Evolutionary conservation across 1,284 basidiomycete genomes (phyloP), one percentile per base, ranked within the genome.

Genomic region (Phlebopus sp.): DNA sequence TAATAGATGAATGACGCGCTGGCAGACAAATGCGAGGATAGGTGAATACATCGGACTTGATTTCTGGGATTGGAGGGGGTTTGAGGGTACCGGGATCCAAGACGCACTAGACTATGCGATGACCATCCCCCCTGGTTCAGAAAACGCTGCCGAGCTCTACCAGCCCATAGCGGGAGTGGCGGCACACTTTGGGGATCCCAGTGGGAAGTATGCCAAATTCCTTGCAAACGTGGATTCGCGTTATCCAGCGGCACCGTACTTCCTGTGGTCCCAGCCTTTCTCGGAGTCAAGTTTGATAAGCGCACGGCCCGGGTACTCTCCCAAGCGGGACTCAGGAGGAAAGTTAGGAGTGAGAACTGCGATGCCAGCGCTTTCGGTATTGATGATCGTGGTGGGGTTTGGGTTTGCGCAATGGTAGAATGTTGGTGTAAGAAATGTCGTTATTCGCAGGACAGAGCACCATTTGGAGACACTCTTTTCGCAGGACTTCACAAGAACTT

Each of bases 101-200:
- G 70, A 67, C 32, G 81, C 81, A 6, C 66, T 81, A 47, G 75
- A 84, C 60, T 84, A 70, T 53, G 71, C 78, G 8, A 77, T 85
- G 69, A 69, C 64, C 1, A 53, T 72, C 40, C 42, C 42, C 13
- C 42, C 48, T 13, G 67, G 61, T 29, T 58, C 59, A n/a, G 77
- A 77, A 52, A 53, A 62, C 14, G 67, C 64, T 2, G 53, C 62
- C 4, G 77, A 81, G 53, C 61, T 81, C 0, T 73, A 72, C 47
- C 76, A 75, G 6, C 70, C 71, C 52, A 62, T 82, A 42, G 78
- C 75, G 15, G 76, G 76, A 18, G 72, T 80, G 29, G 78, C 72
- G 7, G 64, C 78, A 0, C 58, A 69, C 2, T 83, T 81, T 58
- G 81, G 82, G 11, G 81, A 84, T 58, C 58, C 75, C 2, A 59